A percentile compares a stretch with the other conserved stretches of the same genome.
Evolutionary conservation across 495 filamentous ascomycete genomes (phyloP).

Genomic region (Tuber melanosporum): DNA sequence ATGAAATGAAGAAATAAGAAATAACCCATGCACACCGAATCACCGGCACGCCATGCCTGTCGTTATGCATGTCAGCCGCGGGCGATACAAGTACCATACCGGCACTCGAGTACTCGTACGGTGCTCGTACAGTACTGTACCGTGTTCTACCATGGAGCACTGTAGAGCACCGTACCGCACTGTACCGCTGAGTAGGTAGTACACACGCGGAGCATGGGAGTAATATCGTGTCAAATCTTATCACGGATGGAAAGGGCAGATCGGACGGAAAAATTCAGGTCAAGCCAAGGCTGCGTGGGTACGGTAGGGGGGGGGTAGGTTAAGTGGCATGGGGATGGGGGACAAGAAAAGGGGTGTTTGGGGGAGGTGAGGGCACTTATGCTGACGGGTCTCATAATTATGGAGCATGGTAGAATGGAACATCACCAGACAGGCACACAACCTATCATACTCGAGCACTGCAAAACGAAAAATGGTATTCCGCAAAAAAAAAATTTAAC

Average conservation of each 20-base stretch:
- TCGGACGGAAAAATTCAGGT: background rate
- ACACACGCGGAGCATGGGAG: background rate
- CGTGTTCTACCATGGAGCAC: background rate
- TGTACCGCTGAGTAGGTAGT: background rate
- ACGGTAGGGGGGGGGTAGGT: background rate
- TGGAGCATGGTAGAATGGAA: background rate
- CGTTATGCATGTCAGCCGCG: background rate
- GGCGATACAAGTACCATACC: background rate
- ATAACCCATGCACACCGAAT: no score
- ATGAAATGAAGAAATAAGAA: no score
- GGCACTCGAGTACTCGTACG: background rate
- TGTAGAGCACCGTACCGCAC: background rate
- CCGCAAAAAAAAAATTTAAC: background rate
- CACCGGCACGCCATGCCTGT: no score
- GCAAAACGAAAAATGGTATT: background rate
- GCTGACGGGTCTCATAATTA: background rate
- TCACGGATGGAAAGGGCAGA: background rate
- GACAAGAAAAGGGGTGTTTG: background rate
- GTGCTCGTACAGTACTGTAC: no score
- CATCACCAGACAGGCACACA: background rate
- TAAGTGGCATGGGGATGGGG: background rate
- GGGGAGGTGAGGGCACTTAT: background rate
- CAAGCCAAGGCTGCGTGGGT: background rate
- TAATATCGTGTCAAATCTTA: background rate
- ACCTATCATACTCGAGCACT: background rate